Percentiles rank a stretch among this genome's conserved stretches.
Conservation (phyloP, 495 filamentous ascomycete species). For the Tuber borchii region DNA sequence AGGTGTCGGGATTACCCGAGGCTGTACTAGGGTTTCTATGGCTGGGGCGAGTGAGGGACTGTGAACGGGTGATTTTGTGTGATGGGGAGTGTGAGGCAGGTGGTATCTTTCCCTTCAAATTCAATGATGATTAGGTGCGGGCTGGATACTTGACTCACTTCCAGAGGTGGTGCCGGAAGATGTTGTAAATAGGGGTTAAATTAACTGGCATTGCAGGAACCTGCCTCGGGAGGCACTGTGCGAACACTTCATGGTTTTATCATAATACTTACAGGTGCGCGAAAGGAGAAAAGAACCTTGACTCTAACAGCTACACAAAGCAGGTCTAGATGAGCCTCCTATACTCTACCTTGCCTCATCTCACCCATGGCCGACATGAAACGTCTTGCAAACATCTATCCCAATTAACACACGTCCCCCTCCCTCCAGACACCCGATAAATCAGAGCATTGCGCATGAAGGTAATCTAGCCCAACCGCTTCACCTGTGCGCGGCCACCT, state of each 20-base stretch:
- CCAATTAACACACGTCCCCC: neutral
- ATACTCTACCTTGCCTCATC: neutral
- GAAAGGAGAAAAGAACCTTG: neutral
- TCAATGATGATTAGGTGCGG: neutral
- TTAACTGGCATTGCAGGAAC: neutral
- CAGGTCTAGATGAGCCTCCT: neutral
- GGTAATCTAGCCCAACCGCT: neutral
- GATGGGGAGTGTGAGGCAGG: neutral
- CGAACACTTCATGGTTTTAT: neutral
- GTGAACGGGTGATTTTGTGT: neutral
- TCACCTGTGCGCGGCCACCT: neutral
- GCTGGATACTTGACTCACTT: neutral
- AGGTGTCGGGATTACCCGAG: neutral
- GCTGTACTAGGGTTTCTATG: neutral
- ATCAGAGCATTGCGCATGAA: neutral
- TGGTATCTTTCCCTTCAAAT: neutral
- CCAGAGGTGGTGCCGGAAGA: neutral
- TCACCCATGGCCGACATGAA: neutral
- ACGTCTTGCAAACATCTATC: neutral
- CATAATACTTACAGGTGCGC: neutral
- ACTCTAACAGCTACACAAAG: neutral
- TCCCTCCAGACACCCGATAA: neutral
- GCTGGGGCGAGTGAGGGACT: neutral
- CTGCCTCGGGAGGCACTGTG: neutral
- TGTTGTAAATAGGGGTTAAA: neutral